Base-by-base conservation (phyloP, 2,329 filamentous ascomycete genomes). In the Botrytis aclada region DNA sequence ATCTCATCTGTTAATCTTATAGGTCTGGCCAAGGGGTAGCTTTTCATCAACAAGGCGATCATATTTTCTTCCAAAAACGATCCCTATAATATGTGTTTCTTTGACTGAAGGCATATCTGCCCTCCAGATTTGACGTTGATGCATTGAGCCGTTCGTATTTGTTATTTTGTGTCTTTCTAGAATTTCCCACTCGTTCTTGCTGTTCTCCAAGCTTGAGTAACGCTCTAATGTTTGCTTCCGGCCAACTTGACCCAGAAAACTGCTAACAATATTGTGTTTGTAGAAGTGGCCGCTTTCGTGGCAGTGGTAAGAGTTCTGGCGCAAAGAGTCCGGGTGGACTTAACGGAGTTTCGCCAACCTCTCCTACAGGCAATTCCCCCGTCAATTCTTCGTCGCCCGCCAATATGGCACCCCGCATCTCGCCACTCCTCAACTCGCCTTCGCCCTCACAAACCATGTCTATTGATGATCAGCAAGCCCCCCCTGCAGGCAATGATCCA, bases 401-500 rank as follows among this genome's bases (percentile, higher is more conserved):
- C 69, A 87, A 81, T 78, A 79, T 87, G 75, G 86, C 88, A 73
- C 87, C 88, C 60, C 88, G 86, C 80, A 86, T 90, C 62, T 88
- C 89, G 74, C 88, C 88, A 74, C 83, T 91, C 77, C 87, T 88
- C 65, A 89, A 85, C 79, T 90, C 89, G 74, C 88, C 89, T 73
- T 90, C 89, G 61, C 85, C 92, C 73, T 85, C 89, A 74, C 87
- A 90, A 80, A 89, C 88, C 74, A 90, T 93, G 83, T 88, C 90
- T 67, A 88, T 92, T 84, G 90, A 92, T 79, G 87, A 90, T 78
- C 83, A 87, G 78, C 75, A 74, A 29, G 67, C 69, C 58, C 69
- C 74, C 41, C 67, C 73, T 51, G 71, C 73, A 72, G 56, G 61
- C 78, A 84, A 86, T 80, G 88, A 90, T 78, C 81, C 88, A 69